Conservation (phyloP, 495 filamentous ascomycete species). For the Xylaria intraflava region DNA sequence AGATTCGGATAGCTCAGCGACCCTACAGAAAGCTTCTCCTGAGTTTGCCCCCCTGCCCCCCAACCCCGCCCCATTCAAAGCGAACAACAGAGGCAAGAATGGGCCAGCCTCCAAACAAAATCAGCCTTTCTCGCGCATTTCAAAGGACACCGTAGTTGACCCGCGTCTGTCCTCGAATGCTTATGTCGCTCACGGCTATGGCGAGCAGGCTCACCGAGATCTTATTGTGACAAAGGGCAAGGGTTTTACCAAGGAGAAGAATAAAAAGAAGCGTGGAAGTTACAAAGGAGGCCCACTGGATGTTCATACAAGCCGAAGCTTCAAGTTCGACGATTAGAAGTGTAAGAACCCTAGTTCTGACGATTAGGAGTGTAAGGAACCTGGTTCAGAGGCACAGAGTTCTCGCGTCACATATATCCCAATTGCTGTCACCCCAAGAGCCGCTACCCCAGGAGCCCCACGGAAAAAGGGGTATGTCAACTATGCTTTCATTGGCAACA, state of each 20-base stretch:
- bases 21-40: conserved; percentile 36
- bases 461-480: not conserved
- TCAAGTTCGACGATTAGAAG: conserved; percentile 79
- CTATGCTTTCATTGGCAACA: not conserved
- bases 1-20: conserved; percentile 34
- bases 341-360: conserved; percentile 3
- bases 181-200: conserved; percentile 80
- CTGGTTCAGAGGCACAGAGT: not conserved
- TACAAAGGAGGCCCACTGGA: conserved; percentile 83
- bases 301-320: conserved; percentile 60
- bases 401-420: not conserved
- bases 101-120: conserved; percentile 34
- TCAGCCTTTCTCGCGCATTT: conserved; percentile 59
- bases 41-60: conserved; percentile 40
- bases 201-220: conserved; percentile 77
- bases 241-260: conserved; percentile 99
- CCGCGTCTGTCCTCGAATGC: conserved; percentile 58
- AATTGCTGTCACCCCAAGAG: not conserved
- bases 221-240: conserved; percentile 88
- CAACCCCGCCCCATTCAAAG: conserved; percentile 35
- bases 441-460: not conserved
- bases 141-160: conserved; percentile 52
- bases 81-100: conserved; percentile 41
- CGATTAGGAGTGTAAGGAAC: not conserved
- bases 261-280: conserved; percentile 85